Evolutionary conservation across 306 rosid genomes (phyloP).

Genomic region (Senna siamea): DNA sequence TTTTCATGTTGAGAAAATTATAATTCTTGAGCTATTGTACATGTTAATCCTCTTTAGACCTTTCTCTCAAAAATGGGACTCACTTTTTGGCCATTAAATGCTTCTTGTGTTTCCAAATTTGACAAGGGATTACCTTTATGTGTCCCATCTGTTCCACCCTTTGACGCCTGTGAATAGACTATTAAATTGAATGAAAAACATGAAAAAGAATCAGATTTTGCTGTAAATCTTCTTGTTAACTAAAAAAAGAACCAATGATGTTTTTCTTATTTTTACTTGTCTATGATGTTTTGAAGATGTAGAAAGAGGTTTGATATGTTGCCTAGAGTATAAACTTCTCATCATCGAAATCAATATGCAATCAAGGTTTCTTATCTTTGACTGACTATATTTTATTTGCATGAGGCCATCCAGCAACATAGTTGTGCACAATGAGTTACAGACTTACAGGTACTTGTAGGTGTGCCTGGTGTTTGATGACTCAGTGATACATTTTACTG

Average conservation of each 20-base stretch:
- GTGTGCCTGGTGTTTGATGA: constrained; percentile 15
- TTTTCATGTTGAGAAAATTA: neutral
- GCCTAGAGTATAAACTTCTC: neutral
- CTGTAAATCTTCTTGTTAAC: neutral
- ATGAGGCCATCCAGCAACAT: constrained; percentile 19
- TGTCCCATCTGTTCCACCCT: neutral
- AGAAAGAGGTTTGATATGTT: neutral
- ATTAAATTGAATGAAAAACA: neutral
- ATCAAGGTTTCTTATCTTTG: neutral
- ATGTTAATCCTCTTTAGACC: neutral
- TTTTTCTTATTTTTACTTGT: neutral
- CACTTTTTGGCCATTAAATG: neutral
- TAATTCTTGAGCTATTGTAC: neutral
- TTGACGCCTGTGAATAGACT: neutral
- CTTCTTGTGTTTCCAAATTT: neutral
- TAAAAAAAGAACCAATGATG: neutral
- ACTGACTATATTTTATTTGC: neutral
- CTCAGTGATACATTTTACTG: neutral
- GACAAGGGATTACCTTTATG: neutral
- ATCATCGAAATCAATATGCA: neutral
- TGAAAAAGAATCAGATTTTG: neutral
- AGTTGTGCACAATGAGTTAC: constrained; percentile 1
- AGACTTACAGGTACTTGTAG: neutral
- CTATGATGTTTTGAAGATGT: neutral
- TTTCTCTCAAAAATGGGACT: neutral